phyloP scores from a whole-genome alignment of 2,329 filamentous ascomycete genomes.

The Colletotrichum tropicicola region DNA sequence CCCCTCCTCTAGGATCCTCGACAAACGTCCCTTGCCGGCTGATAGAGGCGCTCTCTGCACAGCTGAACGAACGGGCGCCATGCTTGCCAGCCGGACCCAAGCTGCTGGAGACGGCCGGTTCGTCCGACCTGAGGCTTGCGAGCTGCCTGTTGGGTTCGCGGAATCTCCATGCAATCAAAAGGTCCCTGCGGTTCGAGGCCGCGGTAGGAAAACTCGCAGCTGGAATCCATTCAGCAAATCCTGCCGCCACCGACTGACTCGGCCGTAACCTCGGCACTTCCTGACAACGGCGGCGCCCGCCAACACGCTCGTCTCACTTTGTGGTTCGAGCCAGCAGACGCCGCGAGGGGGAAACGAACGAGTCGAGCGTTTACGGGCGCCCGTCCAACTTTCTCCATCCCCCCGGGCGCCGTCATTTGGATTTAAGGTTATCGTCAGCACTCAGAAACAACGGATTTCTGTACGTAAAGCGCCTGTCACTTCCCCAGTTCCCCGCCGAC shows the following conservation, averaged over 20 bases:
- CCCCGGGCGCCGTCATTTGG: background rate
- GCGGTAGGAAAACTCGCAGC: no score
- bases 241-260: constrained; percentile 15
- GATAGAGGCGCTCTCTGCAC: no score
- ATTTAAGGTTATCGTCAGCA: constrained; percentile 22
- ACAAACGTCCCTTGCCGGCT: background rate
- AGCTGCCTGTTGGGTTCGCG: constrained; percentile 3
- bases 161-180: constrained; percentile 11
- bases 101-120: constrained; percentile 7
- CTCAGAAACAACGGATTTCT: background rate
- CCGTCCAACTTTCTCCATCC: background rate
- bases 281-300: background rate
- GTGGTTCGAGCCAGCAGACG: background rate
- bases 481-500: constrained; percentile 6
- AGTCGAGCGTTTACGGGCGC: background rate
- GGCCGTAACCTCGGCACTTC: constrained; percentile 2
- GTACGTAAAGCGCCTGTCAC: constrained; percentile 19
- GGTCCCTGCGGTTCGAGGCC: no score
- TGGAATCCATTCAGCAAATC: constrained; percentile 1
- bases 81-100: constrained; percentile 6
- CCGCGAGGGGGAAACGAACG: background rate
- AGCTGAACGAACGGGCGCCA: background rate
- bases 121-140: background rate
- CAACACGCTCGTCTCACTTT: background rate
- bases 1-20: background rate